Evolutionary conservation across 2,329 filamentous ascomycete species (phyloP), one percentile per base, ranked within the genome.

Genomic region (Ceratocystis cubensis): DNA sequence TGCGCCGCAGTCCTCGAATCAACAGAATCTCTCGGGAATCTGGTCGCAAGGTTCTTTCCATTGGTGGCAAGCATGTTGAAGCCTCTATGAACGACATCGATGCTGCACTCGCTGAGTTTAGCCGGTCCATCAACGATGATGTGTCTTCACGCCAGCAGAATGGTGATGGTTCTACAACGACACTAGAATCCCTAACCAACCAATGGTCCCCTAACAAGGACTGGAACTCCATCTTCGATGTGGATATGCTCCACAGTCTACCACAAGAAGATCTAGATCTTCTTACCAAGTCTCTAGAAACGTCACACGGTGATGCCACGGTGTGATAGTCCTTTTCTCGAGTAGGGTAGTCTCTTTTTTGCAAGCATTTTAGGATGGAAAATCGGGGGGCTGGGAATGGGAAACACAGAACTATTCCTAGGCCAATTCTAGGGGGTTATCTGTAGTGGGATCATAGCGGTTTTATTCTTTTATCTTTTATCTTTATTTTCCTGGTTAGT

Each of bases 1-100:
- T 75, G 66, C 75, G 78, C 67, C 77, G 78, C 45, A 81, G 78
- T 66, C 80, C 80, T 28, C 75, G 78, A 41, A 72, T 70, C 48
- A 70, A 68, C 53, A 68, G 62, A 56, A 53, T 30, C 10, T 10
- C 66, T 3, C 28, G 15, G 8, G 30, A 37, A 20, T 63, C 59
- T 33, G 64, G 25, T 5, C 41, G 33, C 5, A 68, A 66, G 50
- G 20, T 64, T 37, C 57, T 66, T 37, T 41, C 65, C n/a, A 45
- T 57, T 41, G 65, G 59, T 45, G 48, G 50, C n/a, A 66, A 37
- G 41, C 59, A 66, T 25, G 63, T 67, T 37, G 66, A 67, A 37
- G 66, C 63, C 22, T 63, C 67, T 30, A 66, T 66, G 62, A 68
- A 45, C 44, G 67, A 68, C 20, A 66, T 68, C 53, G 65, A 66